phyloP scores from a whole-genome alignment of 164 flowering plant species.

The Piper longum region DNA sequence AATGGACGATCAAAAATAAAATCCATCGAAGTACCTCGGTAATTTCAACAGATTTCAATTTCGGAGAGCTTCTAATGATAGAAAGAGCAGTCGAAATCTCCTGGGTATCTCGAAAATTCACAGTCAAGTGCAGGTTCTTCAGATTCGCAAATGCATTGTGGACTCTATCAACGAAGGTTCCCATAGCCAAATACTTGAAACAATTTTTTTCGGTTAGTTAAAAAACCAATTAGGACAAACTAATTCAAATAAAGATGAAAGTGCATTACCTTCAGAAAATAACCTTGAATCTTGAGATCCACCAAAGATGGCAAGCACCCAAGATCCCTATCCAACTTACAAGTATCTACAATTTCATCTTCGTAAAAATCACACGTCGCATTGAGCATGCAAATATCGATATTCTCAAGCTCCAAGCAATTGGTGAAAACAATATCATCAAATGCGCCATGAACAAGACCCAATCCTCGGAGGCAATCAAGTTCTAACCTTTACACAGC shows the following conservation, averaged over 20 bases:
- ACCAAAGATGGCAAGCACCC: not conserved
- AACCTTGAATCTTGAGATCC: not conserved
- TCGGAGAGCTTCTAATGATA: constrained; percentile 3
- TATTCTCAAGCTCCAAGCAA: not conserved
- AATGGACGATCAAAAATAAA: too few species aligned
- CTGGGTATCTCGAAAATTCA: not conserved
- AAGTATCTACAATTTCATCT: not conserved
- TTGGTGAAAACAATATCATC: not conserved
- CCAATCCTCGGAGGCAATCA: too few species aligned
- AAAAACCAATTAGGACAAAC: not conserved
- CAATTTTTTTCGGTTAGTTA: not conserved
- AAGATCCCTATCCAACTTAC: not conserved
- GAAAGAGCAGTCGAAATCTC: constrained; percentile 3
- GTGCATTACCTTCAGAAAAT: constrained; percentile 1
- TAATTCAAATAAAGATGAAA: not conserved
- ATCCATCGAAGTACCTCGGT: too few species aligned
- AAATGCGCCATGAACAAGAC: not conserved
- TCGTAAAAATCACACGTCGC: not conserved
- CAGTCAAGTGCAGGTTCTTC: not conserved
- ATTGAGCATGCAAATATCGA: not conserved
- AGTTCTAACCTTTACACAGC: too few species aligned
- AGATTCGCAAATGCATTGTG: not conserved
- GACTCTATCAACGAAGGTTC: not conserved
- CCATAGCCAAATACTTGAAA: not conserved
- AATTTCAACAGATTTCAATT: not conserved